Base-by-base conservation (phyloP, 1,284 basidiomycete genomes). In the Trichosporon inkin region DNA sequence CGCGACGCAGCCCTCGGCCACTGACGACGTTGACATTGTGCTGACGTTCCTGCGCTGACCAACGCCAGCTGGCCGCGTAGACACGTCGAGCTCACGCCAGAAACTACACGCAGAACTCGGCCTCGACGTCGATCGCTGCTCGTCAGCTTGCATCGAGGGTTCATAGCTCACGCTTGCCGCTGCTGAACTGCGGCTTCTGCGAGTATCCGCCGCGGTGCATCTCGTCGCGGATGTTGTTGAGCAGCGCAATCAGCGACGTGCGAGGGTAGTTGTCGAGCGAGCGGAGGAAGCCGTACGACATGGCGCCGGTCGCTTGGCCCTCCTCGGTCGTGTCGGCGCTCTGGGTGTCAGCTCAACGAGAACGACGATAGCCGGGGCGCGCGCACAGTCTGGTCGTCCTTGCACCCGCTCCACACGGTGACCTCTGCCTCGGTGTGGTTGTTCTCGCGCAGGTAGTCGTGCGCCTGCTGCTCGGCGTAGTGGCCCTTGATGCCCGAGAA, bases 231-330 rank as follows among this genome's bases (percentile, higher is more conserved):
- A 96, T 82, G 32, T 81, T 84, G 61, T 81, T 77, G 14, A 94
- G 83, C 2, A 95, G 82, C 71, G 90, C 84, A 70, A 88, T 84
- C 68, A 93, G 96, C 66, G 85, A 88, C 75, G 89, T 90, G 63
- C 88, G 82, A 16, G 84, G 82, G 71, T 88, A 86, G 68, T 80
- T 76, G 11, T 73, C 80, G 39, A 92, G 80, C 11, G 82, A 81
- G 24, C 81, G 78, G 64, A 89, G 86, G 75, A 92, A 90, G 35
- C 88, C 76, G 59, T 77, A 80, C 17, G 75, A 78, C 91, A 93
- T 93, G 1, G 91, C 91, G 47, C 93, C 94, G 1, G 90, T 92
- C 5, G 88, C 91, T 57, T 83, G 80, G 2, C 91, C 91, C 4
- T 84, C 84, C 75, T 93, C 89, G 56, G 82, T 80, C 0, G 92